Percentiles rank a stretch among this genome's conserved stretches.
These are phyloP conservation scores for Plasmodiophora brassicae DNA, from an alignment of 208 protist species.

Conservation along the genomic window DNA sequence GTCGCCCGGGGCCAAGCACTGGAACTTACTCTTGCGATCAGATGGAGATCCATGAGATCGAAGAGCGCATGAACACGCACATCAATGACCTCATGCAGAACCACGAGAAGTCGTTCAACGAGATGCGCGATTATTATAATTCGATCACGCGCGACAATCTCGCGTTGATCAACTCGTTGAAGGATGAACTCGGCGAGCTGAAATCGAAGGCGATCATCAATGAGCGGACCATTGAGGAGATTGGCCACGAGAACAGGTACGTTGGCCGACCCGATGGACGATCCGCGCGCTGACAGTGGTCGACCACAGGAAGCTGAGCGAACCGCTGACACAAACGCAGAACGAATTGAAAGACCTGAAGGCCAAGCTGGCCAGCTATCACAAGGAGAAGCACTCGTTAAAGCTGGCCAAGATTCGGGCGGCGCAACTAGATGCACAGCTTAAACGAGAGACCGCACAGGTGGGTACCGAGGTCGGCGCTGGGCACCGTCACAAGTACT, in stretches of 20 bases:
- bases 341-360: slow-evolving; percentile 36
- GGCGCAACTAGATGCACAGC: background rate
- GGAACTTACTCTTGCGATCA: background rate
- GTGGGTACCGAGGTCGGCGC: too few species aligned
- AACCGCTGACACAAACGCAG: background rate
- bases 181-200: slow-evolving; percentile 35
- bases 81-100: slow-evolving; percentile 49
- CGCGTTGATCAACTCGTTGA: slow-evolving; percentile 35
- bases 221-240: slow-evolving; percentile 26
- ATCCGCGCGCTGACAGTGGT: background rate
- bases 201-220: slow-evolving; percentile 23
- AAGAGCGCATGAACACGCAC: slow-evolving; percentile 52
- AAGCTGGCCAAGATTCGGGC: slow-evolving; percentile 16
- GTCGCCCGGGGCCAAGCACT: background rate
- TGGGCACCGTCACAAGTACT: too few species aligned
- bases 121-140: slow-evolving; percentile 51
- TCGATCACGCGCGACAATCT: slow-evolving; percentile 37
- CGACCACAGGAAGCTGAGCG: background rate
- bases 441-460: too few species aligned
- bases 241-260: slow-evolving; percentile 2
- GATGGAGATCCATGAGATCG: slow-evolving; percentile 46
- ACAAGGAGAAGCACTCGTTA: slow-evolving; percentile 35
- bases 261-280: background rate
- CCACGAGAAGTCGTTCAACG: slow-evolving; percentile 43
- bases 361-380: slow-evolving; percentile 35